Conservation (phyloP, 1,284 basidiomycete genomes). For the Takashimella tepidaria region DNA sequence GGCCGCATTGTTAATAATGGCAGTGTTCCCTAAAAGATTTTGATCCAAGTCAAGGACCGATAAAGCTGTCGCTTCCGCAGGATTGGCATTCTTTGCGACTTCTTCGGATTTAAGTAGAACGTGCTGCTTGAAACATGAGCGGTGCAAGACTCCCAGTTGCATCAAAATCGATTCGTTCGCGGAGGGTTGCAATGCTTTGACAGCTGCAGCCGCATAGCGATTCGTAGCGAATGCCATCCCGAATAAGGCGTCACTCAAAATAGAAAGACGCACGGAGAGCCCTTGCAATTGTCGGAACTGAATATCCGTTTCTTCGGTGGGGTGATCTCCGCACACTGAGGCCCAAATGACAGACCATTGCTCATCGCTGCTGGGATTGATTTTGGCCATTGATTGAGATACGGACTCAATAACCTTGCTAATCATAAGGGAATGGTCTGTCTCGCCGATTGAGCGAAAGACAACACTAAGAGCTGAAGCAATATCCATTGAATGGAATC, state of each 20-base stretch:
- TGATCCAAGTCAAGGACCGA: neutral
- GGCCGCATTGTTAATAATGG: neutral
- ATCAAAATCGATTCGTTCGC: conserved; percentile 63
- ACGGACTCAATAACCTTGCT: conserved; percentile 67
- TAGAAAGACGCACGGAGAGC: conserved; percentile 48
- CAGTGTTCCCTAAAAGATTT: neutral
- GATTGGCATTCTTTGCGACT: conserved; percentile 11
- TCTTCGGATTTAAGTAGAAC: conserved; percentile 54
- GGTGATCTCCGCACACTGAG: neutral
- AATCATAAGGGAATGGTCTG: conserved; percentile 71
- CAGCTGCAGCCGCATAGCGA: conserved; percentile 66
- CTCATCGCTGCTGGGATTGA: conserved; percentile 34
- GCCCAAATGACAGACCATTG: conserved; percentile 51
- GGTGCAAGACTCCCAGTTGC: conserved; percentile 75
- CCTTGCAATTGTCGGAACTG: conserved; percentile 64
- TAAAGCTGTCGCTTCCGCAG: conserved; percentile 2
- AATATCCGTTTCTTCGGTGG: conserved; percentile 39
- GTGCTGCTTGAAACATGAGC: conserved; percentile 56
- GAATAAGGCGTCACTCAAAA: conserved; percentile 78
- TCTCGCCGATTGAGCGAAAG: conserved; percentile 81
- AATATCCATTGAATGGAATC: conserved; percentile 79
- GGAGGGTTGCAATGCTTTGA: conserved; percentile 66
- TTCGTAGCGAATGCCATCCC: conserved; percentile 81
- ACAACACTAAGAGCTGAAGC: conserved; percentile 76
- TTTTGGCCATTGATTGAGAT: conserved; percentile 63